Evolutionary conservation across 768 basidiomycete genomes (phyloP).

Genomic region (Tulasnella sp.): DNA sequence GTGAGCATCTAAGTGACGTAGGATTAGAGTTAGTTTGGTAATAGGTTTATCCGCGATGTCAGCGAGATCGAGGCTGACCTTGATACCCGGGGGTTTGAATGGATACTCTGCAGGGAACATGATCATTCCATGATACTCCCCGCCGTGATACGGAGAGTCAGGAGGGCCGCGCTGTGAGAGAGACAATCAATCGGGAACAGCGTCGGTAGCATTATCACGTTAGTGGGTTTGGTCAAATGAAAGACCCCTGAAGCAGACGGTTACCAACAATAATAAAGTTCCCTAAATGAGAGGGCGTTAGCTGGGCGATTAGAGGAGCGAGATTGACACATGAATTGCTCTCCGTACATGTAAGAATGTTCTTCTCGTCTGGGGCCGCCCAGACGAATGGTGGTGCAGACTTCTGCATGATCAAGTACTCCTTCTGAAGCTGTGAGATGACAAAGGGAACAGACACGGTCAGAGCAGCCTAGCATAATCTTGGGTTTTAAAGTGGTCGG

Average conservation of each 20-base stretch:
- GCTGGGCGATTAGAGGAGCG: background rate
- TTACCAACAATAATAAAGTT: constrained; percentile 79
- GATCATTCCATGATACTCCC: constrained; percentile 90
- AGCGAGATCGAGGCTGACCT: constrained; percentile 39
- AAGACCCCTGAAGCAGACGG: background rate
- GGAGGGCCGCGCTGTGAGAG: constrained; percentile 72
- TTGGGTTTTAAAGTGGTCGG: too few species aligned
- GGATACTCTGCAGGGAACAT: constrained; percentile 91
- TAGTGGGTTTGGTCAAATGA: background rate
- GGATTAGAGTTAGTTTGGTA: background rate
- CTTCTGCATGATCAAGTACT: constrained; percentile 84
- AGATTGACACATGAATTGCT: constrained; percentile 18
- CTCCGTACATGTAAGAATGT: constrained; percentile 79
- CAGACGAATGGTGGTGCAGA: constrained; percentile 93
- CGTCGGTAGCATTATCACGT: background rate
- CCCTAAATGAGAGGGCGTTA: constrained; percentile 40
- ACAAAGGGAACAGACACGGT: too few species aligned
- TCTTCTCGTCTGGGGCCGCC: constrained; percentile 95
- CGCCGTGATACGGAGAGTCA: constrained; percentile 80
- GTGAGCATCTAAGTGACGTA: constrained; percentile 65
- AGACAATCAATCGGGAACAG: constrained; percentile 2
- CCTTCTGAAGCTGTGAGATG: constrained; percentile 56
- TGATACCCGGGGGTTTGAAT: constrained; percentile 94
- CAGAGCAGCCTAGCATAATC: too few species aligned
- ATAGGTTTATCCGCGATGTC: background rate